A percentile compares a stretch with the other conserved stretches of the same genome.
Conservation (phyloP, 805 yeast species). For the Ogataea naganishii region DNA sequence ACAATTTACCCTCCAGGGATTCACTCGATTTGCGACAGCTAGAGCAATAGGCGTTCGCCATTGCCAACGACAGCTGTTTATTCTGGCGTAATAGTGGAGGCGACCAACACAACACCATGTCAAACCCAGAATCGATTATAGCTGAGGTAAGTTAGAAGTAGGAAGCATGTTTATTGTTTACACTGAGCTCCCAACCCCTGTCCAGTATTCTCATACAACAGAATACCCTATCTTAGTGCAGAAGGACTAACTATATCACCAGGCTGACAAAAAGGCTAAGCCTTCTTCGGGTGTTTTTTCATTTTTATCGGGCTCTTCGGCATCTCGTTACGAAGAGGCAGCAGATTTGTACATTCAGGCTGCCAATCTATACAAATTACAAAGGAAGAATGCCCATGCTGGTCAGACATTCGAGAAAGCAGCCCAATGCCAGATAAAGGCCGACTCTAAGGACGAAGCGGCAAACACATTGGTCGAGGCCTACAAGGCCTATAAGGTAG, state of each 20-base stretch:
- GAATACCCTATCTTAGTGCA: too few relatives aligned
- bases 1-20: too few relatives aligned
- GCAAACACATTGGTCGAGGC: slow-evolving; percentile 88
- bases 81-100: too few relatives aligned
- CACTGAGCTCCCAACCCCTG: too few relatives aligned
- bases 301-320: slow-evolving; percentile 54
- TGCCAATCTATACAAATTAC: slow-evolving; percentile 79
- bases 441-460: slow-evolving; percentile 80
- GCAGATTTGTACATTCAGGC: slow-evolving; percentile 87
- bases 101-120: slow-evolving; percentile 19
- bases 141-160: slow-evolving; percentile 25
- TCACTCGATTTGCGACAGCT: too few relatives aligned
- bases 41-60: too few relatives aligned
- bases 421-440: slow-evolving; percentile 66
- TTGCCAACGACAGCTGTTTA: too few relatives aligned
- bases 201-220: too few relatives aligned
- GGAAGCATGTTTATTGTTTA: too few relatives aligned
- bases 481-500: slow-evolving; percentile 72
- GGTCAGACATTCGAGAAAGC: slow-evolving; percentile 84
- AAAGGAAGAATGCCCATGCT: slow-evolving; percentile 64
- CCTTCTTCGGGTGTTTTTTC: slow-evolving; percentile 67
- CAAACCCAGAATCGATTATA: slow-evolving; percentile 24
- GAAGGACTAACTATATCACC: slow-evolving; percentile 2
- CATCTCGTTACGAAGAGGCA: slow-evolving; percentile 79
- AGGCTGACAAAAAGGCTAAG: slow-evolving; percentile 66